These are phyloP conservation scores for Russula brevipes DNA, from an alignment of 768 basidiomycete genomes.

Conservation along the genomic window DNA sequence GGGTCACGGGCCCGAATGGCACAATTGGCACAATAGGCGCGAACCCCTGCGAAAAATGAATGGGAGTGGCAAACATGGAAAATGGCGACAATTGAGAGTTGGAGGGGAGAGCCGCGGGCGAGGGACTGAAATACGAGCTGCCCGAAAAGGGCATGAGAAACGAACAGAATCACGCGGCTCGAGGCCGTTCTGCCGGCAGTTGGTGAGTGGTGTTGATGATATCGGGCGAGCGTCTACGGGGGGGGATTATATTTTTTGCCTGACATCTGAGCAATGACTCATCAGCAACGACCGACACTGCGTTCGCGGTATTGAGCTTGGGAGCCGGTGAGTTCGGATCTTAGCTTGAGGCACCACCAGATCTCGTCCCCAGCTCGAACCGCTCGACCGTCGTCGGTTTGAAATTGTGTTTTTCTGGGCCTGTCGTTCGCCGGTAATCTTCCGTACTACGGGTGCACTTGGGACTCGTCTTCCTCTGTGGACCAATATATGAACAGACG, in stretches of 20 bases:
- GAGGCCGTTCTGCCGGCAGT: background rate
- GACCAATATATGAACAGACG: constrained; percentile 16
- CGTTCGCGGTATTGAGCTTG: background rate
- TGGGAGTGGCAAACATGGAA: no score
- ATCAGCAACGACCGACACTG: background rate
- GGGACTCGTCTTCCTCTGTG: background rate
- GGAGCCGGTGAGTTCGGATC: constrained; percentile 25
- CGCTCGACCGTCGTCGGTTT: constrained; percentile 10
- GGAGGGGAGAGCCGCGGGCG: background rate
- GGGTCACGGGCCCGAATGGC: background rate
- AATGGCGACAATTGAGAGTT: background rate
- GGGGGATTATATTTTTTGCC: background rate
- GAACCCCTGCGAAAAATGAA: no score
- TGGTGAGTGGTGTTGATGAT: background rate
- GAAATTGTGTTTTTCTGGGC: constrained; percentile 9
- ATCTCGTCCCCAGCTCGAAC: constrained; percentile 10
- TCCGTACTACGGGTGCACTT: background rate
- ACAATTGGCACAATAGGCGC: background rate
- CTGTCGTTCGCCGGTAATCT: constrained; percentile 11
- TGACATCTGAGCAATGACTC: constrained; percentile 15
- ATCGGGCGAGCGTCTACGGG: constrained; percentile 1
- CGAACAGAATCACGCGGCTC: background rate
- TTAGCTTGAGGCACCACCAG: constrained; percentile 21
- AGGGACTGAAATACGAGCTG: background rate
- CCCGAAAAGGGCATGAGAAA: background rate